Evolutionary conservation across 225 moss, liverwort and hornwort genomes (phyloP).

Genomic region (Pseudisothecium myosuroides): DNA sequence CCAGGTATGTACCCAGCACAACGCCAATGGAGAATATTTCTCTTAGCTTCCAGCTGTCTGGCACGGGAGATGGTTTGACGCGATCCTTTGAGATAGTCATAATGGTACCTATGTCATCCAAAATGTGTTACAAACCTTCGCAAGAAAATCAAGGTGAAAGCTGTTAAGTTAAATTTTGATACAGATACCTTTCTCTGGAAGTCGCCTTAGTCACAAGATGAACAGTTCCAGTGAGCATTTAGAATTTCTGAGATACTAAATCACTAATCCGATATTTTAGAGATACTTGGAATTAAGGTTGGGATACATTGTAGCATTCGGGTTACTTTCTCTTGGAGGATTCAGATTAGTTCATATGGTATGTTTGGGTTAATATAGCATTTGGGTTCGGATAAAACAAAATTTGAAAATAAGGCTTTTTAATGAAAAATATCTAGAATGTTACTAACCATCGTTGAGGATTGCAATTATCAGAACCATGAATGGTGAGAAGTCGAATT

Average conservation of each 20-base stretch:
- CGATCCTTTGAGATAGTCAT: constrained; percentile 92
- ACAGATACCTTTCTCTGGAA: not conserved
- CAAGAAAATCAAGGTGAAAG: not conserved
- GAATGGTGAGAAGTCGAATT: constrained; percentile 70
- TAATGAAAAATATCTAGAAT: not conserved
- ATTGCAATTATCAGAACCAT: constrained; percentile 74
- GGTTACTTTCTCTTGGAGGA: not conserved
- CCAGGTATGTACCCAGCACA: constrained; percentile 70
- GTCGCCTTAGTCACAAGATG: not conserved
- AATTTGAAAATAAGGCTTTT: not conserved
- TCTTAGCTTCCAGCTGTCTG: constrained; percentile 78
- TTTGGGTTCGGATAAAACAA: not conserved
- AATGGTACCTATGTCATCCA: constrained; percentile 48
- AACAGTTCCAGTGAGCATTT: not conserved
- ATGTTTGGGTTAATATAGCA: not conserved
- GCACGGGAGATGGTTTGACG: constrained; percentile 71
- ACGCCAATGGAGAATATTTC: constrained; percentile 77
- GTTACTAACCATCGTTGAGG: constrained; percentile 57
- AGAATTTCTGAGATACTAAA: not conserved
- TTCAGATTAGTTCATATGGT: not conserved
- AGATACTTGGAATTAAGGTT: not conserved
- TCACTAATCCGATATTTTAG: not conserved
- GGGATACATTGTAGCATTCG: not conserved
- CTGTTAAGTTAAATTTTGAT: not conserved
- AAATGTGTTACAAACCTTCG: not conserved